These are phyloP conservation scores for Immersiella caudata DNA, from an alignment of 495 filamentous ascomycete genomes.

Conservation along the genomic window DNA sequence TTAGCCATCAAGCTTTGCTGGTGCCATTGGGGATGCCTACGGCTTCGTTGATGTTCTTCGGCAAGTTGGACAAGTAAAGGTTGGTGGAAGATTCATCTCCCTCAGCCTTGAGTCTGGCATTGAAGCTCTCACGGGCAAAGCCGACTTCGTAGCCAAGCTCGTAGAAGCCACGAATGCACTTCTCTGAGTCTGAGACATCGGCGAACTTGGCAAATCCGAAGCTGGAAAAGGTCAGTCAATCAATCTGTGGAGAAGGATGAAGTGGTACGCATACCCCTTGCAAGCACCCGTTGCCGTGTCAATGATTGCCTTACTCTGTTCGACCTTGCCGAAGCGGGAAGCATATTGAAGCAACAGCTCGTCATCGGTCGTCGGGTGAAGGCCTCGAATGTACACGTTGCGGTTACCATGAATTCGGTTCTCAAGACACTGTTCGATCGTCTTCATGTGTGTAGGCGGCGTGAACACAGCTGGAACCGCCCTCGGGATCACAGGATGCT, in stretches of 20 bases:
- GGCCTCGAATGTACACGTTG: conserved; percentile 96
- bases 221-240: conserved; percentile 47
- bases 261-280: conserved; percentile 74
- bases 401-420: conserved; percentile 82
- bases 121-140: conserved; percentile 95
- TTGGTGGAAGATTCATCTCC: conserved; percentile 87
- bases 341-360: conserved; percentile 83
- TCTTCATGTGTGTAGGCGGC: conserved; percentile 71
- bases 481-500: conserved; percentile 79
- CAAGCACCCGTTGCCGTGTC: conserved; percentile 87
- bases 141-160: conserved; percentile 93
- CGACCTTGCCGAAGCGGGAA: conserved; percentile 82
- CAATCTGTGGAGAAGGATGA: conserved; percentile 13
- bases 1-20: conserved; percentile 12
- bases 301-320: conserved; percentile 96
- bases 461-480: conserved; percentile 87
- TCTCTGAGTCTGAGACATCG: conserved; percentile 84
- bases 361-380: conserved; percentile 92
- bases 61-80: conserved; percentile 95
- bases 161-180: conserved; percentile 95
- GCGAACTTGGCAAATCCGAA: conserved; percentile 96
- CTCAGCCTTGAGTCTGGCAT: conserved; percentile 89
- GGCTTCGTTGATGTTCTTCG: conserved; percentile 83
- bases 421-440: conserved; percentile 86
- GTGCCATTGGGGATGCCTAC: conserved; percentile 48